Base-by-base conservation (phyloP, 1,139 yeast species). In the Taphrina populina region DNA sequence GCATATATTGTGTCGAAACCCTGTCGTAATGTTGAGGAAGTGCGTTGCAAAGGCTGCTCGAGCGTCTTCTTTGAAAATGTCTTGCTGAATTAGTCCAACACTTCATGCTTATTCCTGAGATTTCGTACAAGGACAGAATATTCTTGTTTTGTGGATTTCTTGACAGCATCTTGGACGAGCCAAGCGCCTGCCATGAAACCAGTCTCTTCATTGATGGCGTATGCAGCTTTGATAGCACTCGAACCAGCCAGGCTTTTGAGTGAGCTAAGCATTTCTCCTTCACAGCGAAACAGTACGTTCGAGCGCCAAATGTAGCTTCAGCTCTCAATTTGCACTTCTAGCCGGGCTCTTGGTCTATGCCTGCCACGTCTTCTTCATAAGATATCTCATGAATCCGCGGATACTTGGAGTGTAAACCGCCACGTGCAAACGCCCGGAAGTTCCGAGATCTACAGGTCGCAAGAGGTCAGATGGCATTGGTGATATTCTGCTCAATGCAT, bases 151-250 rank as follows among this genome's bases (percentile, higher is more conserved):
- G 68, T 61, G 24, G 79, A 71, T 62, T 81, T 81, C 53, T 80
- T 82, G 64, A 84, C 85, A 26, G 95, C 97, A 1, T 92, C 88
- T 63, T 81, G 87, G 0, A 92, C 80, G 8, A 81, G 70, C 97
- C 97, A 92, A 15, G 95, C 88, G 29, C 88, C 95, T 4, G 84
- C 77, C 1, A 76, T 75, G 67, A 90, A 87, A 5, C 86, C 72
- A 0, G 95, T 84, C 60, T 85, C 81, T 4, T 82, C 78, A 63
- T 88, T 83, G 39, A 87, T 82, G 35, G 82, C 75, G 67, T 90
- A 92, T 10, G 44, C 46, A n/a, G 54, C 30, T 21, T 49, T 49
- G 54, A 49, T 49, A n/a, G 46, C 46, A 27, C 39, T 30, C 10
- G 54, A 30, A 19, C 23, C 30, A 6, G 54, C 32, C 7, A 49